These are phyloP conservation scores for Crithidia thermophila DNA, from an alignment of 208 protist species.

Conservation along the genomic window DNA sequence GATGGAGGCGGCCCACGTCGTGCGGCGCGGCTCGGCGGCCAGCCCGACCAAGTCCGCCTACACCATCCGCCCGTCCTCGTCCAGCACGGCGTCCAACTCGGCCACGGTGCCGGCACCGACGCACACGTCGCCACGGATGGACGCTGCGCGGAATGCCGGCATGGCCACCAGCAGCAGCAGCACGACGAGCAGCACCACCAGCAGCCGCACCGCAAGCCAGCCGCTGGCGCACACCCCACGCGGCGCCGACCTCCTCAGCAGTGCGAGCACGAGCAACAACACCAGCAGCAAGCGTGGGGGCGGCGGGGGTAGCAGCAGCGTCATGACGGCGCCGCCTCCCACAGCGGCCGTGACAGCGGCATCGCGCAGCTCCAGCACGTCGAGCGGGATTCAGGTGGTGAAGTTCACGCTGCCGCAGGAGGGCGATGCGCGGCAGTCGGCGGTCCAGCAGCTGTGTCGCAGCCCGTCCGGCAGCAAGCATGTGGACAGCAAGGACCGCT, in stretches of 20 bases:
- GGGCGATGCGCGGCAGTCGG: conserved; percentile 52
- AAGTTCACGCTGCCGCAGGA: conserved; percentile 66
- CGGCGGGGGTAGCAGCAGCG: too few relatives aligned
- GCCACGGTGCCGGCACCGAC: too few relatives aligned
- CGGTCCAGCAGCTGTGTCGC: conserved; percentile 62
- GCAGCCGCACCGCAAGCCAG: too few relatives aligned
- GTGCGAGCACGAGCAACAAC: too few relatives aligned
- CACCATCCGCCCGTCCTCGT: not conserved
- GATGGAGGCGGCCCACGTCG: conserved; percentile 38
- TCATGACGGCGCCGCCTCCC: not conserved
- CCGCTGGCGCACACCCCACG: too few relatives aligned
- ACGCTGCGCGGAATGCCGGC: too few relatives aligned
- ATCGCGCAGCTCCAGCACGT: not conserved
- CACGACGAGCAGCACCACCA: not conserved
- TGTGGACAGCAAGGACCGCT: conserved; percentile 71
- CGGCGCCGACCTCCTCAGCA: too few relatives aligned
- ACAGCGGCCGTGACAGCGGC: conserved; percentile 4
- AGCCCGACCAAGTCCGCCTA: not conserved
- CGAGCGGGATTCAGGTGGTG: conserved; percentile 61
- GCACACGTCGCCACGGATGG: too few relatives aligned
- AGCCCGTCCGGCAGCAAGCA: conserved; percentile 49
- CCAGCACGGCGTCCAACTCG: too few relatives aligned
- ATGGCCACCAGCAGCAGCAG: not conserved
- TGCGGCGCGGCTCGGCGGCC: not conserved
- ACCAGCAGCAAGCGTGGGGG: too few relatives aligned